These are phyloP conservation scores for Monosporozyma siamensis DNA, from an alignment of 805 yeast genomes.

Conservation along the genomic window DNA sequence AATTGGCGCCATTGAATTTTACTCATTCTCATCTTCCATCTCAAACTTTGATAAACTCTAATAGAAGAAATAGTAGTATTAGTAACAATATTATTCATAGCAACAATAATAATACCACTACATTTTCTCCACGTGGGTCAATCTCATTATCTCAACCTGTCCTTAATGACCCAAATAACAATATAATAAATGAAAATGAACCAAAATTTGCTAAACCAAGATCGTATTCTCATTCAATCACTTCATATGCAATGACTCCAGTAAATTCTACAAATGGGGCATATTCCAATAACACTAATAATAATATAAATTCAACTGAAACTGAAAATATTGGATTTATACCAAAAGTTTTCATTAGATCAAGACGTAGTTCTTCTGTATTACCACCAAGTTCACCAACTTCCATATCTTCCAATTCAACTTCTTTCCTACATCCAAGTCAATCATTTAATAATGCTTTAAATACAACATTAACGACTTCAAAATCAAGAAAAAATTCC, in stretches of 20 bases:
- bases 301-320: no score
- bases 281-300: neutral
- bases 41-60: no score
- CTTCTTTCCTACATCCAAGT: no score
- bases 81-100: neutral
- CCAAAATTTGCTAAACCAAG: constrained; percentile 20
- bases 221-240: constrained; percentile 22
- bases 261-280: neutral
- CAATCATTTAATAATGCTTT: constrained; percentile 10
- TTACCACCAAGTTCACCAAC: constrained; percentile 7
- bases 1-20: neutral
- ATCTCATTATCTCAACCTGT: neutral
- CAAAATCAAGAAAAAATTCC: constrained; percentile 28
- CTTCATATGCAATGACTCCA: constrained; percentile 4
- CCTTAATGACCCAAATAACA: neutral
- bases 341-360: constrained; percentile 29
- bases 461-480: constrained; percentile 17
- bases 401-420: no score
- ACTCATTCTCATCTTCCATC: neutral
- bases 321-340: constrained; percentile 28
- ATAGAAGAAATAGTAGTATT: constrained; percentile 3
- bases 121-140: neutral
- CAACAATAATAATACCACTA: neutral
- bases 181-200: neutral
- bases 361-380: constrained; percentile 27